These are phyloP conservation scores for Apiotrichum sp. DNA, from an alignment of 1,284 basidiomycete species.

Conservation along the genomic window DNA sequence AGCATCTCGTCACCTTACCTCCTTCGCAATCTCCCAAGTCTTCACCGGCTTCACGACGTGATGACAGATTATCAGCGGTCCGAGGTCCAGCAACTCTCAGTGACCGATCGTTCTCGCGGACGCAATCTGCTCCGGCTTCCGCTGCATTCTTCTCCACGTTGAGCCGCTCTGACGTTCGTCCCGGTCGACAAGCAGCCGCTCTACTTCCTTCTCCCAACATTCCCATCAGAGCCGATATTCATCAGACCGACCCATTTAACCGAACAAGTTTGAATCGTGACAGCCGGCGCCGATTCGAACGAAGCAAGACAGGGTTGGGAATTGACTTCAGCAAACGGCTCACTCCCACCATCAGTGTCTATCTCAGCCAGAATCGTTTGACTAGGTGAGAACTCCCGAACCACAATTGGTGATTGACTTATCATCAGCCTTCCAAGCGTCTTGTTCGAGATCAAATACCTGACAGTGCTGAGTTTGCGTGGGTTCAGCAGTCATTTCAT, in stretches of 20 bases:
- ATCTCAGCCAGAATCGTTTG: constrained; percentile 28
- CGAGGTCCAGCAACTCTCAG: constrained; percentile 3
- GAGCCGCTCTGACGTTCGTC: neutral
- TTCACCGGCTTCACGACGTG: neutral
- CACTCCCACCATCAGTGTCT: constrained; percentile 19
- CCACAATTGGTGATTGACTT: neutral
- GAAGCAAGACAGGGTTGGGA: constrained; percentile 30
- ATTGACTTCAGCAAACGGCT: constrained; percentile 4
- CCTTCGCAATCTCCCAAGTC: constrained; percentile 16
- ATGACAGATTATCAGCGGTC: neutral
- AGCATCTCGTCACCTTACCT: constrained; percentile 37
- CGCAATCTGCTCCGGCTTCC: constrained; percentile 31
- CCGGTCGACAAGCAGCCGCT: neutral
- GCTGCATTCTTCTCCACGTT: constrained; percentile 16
- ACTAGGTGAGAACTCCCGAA: constrained; percentile 20
- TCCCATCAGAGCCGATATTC: constrained; percentile 6
- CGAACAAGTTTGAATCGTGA: neutral
- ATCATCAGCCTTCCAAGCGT: constrained; percentile 39
- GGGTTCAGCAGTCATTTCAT: constrained; percentile 2
- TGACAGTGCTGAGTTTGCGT: constrained; percentile 39
- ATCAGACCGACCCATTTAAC: constrained; percentile 19
- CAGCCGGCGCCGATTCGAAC: constrained; percentile 10
- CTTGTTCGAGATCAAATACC: constrained; percentile 41
- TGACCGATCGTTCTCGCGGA: constrained; percentile 26
- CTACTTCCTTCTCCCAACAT: neutral